These are phyloP conservation scores for Urostyla sp. DNA, from an alignment of 73 alveolate genomes.

Conservation along the genomic window DNA sequence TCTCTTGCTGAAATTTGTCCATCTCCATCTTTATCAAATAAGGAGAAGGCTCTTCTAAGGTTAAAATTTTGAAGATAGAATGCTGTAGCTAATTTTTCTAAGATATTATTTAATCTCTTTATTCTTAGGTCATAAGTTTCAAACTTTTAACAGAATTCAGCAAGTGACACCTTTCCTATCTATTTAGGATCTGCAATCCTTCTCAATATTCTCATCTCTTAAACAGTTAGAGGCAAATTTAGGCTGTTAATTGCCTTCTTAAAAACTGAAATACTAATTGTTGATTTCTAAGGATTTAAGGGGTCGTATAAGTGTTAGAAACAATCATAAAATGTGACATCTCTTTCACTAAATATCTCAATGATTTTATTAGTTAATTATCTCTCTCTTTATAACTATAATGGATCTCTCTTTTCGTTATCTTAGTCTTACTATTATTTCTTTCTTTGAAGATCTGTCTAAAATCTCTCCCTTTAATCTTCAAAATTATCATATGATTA, in stretches of 20 bases:
- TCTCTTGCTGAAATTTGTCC: conserved; percentile 37
- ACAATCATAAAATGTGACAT: conserved; percentile 58
- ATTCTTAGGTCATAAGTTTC: conserved; percentile 58
- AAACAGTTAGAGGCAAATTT: conserved; percentile 54
- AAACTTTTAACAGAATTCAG: conserved; percentile 37
- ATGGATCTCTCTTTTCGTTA: conserved; percentile 6
- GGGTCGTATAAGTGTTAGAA: conserved; percentile 50
- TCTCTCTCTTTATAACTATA: conserved; percentile 3
- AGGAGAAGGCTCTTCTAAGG: conserved; percentile 50
- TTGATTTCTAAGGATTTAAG: conserved; percentile 8
- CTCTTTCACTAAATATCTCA: conserved; percentile 59
- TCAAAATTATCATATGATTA: conserved; percentile 40
- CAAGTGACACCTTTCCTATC: conserved; percentile 44
- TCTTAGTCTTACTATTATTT: conserved; percentile 2
- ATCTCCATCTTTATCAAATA: conserved; percentile 66
- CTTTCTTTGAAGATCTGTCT: conserved; percentile 30
- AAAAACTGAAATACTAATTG: conserved; percentile 27
- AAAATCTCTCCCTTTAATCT: conserved; percentile 33
- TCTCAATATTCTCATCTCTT: conserved; percentile 53
- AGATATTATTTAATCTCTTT: conserved; percentile 43
- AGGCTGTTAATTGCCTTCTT: conserved; percentile 43
- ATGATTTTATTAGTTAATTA: conserved; percentile 32
- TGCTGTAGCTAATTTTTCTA: conserved; percentile 47
- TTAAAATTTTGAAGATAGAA: conserved; percentile 57
- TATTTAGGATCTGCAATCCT: conserved; percentile 60